phyloP scores from a whole-genome alignment of 352 stramenopile species.

The Globisporangium echinulatum region DNA sequence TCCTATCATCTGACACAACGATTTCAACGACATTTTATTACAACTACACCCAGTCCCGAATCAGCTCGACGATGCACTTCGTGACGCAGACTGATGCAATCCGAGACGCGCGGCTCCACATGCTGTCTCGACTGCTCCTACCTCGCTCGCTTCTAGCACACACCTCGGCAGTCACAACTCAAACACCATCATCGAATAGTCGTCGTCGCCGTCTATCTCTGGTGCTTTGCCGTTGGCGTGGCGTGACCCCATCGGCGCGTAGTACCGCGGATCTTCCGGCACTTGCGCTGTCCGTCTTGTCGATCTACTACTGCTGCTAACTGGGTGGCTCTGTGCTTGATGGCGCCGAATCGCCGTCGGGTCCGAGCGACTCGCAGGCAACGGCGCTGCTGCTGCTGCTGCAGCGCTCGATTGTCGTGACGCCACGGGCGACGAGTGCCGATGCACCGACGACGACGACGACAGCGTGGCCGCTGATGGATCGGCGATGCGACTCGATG shows the following conservation, averaged over 20 bases:
- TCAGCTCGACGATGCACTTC: too few relatives aligned
- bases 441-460: background rate
- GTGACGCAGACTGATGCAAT: too few relatives aligned
- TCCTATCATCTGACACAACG: too few relatives aligned
- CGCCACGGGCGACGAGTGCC: slow-evolving; percentile 12
- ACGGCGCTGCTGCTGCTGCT: background rate
- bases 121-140: background rate
- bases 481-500: slow-evolving; percentile 7
- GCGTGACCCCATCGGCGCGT: background rate
- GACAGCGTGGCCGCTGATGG: background rate
- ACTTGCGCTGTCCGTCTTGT: background rate
- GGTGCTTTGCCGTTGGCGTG: background rate
- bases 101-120: background rate
- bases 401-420: slow-evolving; percentile 1
- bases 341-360: slow-evolving; percentile 8
- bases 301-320: background rate
- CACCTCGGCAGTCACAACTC: slow-evolving; percentile 7
- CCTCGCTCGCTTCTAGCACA: background rate
- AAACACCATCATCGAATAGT: slow-evolving; percentile 8
- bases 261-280: slow-evolving; percentile 6
- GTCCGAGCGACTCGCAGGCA: slow-evolving; percentile 13
- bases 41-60: too few relatives aligned
- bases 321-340: slow-evolving; percentile 4
- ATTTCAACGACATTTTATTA: too few relatives aligned
- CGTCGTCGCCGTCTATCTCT: slow-evolving; percentile 5